These are phyloP conservation scores for Opeltia flavorubescens DNA, from an alignment of 495 filamentous ascomycete genomes.

Conservation along the genomic window DNA sequence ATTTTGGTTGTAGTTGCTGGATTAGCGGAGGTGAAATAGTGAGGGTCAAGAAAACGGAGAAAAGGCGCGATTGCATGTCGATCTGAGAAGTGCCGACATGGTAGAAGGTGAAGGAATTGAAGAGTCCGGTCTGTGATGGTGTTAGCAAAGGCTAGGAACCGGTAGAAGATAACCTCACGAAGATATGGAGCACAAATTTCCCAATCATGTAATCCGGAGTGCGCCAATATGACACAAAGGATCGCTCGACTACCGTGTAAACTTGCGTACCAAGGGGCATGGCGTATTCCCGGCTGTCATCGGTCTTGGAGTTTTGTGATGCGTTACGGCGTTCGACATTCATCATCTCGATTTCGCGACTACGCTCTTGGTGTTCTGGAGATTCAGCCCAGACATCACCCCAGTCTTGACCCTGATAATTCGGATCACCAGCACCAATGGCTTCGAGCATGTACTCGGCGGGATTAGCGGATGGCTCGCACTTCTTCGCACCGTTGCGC, in stretches of 20 bases:
- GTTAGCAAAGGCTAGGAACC: neutral
- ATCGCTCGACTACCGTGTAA: constrained; percentile 31
- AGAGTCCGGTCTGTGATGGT: constrained; percentile 41
- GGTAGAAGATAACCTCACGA: neutral
- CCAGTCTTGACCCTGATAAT: constrained; percentile 49
- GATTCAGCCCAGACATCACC: constrained; percentile 43
- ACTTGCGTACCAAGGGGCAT: constrained; percentile 45
- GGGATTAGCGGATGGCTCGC: constrained; percentile 42
- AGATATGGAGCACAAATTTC: constrained; percentile 56
- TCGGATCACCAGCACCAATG: constrained; percentile 49
- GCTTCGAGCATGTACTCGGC: constrained; percentile 59
- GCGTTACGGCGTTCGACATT: constrained; percentile 22
- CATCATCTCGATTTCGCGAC: constrained; percentile 34
- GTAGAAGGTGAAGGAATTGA: constrained; percentile 49
- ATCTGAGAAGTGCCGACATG: constrained; percentile 39
- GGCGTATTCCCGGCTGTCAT: constrained; percentile 39
- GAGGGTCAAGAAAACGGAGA: constrained; percentile 59
- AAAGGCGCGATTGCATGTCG: constrained; percentile 51
- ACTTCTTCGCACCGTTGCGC: constrained; percentile 43
- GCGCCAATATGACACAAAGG: constrained; percentile 46
- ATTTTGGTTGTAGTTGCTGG: constrained; percentile 42
- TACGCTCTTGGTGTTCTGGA: constrained; percentile 26
- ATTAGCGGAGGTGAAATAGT: constrained; percentile 49
- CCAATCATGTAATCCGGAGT: constrained; percentile 45
- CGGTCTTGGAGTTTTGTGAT: constrained; percentile 19